Evolutionary conservation across 2,329 filamentous ascomycete species (phyloP), one percentile per base, ranked within the genome.

Genomic region (Beauveria rudraprayagi): DNA sequence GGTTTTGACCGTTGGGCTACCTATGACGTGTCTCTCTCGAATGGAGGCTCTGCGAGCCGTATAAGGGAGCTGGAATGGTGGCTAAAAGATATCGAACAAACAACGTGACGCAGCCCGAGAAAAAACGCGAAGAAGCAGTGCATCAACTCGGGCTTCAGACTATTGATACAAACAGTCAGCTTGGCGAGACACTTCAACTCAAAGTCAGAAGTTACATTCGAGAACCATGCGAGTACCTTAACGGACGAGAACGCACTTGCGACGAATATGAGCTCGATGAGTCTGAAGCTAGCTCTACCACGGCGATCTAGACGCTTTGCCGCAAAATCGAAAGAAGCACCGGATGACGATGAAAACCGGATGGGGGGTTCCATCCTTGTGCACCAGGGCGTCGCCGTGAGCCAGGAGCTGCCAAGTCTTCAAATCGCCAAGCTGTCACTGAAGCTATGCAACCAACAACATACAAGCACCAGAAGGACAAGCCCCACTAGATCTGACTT

Each of bases 321-420:
- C 16, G 43, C 53, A 10, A 46, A 48, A 48, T 26, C 46, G 24
- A 24, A 26, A 48, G 24, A 24, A 48, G 2, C 55, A 57, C 24
- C 55, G 1, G 44, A 48, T 40, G 44, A 57, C 17, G 55, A 48
- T 14, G 55, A 26, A 17, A 24, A 28, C 40, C 55, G 19, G 55
- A 28, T 28, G 28, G 19, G 26, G 43, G 3, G 11, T 40, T 48
- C 19, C 43, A 48, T 26, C 11, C 19, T 10, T 10, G 37, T 17
- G 48, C 55, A 61, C 44, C 2, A 59, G 34, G 50, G 65, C 59
- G 1, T 64, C 48, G 3, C 69, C 63, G 22, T 71, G 75, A 0
- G 40, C 24, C 22, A 44, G 22, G 16, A 44, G 52, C 52, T 14
- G 22, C 52, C 16, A 19, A 44, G 22, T 30, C 40, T 30, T 55